These are phyloP conservation scores for Lactarius tabidus DNA, from an alignment of 768 basidiomycete genomes.

Conservation along the genomic window DNA sequence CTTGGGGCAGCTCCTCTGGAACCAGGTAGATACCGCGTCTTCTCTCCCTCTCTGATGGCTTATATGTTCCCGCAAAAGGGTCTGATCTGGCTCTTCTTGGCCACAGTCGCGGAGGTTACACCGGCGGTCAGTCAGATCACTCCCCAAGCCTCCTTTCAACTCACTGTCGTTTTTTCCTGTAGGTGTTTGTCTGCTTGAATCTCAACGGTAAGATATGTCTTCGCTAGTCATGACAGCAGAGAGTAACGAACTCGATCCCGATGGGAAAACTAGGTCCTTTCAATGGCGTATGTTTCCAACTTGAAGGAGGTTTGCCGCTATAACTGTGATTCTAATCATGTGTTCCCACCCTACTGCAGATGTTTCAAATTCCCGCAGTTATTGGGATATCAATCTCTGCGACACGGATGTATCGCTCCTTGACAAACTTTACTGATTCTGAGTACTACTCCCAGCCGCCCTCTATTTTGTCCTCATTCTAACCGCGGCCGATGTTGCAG, in stretches of 20 bases:
- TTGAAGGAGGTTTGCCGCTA: neutral
- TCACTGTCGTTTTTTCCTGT: neutral
- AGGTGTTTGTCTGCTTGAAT: slow-evolving; percentile 6
- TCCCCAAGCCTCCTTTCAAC: neutral
- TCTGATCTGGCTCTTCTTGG: neutral
- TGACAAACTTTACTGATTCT: neutral
- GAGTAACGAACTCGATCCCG: neutral
- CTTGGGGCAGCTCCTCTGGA: slow-evolving; percentile 3
- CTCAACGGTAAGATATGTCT: neutral
- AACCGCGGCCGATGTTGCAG: too few species aligned
- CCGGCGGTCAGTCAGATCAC: neutral
- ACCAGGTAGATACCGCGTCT: slow-evolving; percentile 1
- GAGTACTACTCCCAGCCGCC: neutral
- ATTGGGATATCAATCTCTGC: slow-evolving; percentile 7
- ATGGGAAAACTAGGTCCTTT: neutral
- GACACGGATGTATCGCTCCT: slow-evolving; percentile 11
- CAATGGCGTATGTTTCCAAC: neutral
- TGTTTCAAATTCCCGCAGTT: neutral
- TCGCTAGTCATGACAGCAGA: neutral
- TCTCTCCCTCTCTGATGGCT: neutral
- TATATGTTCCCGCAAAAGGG: neutral
- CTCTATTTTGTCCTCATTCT: too few species aligned
- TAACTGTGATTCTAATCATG: neutral
- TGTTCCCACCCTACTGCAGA: neutral
- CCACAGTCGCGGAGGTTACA: neutral